Conservation (phyloP, 2,329 filamentous ascomycete species). For the Cadophora sp. region DNA sequence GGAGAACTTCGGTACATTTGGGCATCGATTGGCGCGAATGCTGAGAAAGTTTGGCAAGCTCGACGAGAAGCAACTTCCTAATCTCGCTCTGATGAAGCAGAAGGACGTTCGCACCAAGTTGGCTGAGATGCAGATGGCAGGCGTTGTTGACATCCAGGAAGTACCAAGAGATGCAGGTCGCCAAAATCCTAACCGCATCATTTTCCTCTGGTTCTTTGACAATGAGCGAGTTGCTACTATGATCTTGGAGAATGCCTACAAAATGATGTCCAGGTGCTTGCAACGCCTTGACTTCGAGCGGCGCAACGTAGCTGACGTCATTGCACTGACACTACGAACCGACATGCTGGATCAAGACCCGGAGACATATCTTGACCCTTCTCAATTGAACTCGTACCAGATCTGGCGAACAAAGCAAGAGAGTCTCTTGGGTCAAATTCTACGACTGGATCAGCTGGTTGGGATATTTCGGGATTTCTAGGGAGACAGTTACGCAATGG, state of each 20-base stretch:
- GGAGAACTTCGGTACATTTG: constrained; percentile 76
- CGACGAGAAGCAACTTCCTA: constrained; percentile 89
- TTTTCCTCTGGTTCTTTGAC: constrained; percentile 95
- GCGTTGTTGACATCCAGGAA: constrained; percentile 91
- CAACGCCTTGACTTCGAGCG: constrained; percentile 82
- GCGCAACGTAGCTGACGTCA: constrained; percentile 71
- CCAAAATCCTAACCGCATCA: constrained; percentile 75
- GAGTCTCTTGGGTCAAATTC: constrained; percentile 79
- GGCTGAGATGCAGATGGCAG: constrained; percentile 83
- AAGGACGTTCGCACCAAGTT: constrained; percentile 85
- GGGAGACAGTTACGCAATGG: constrained; percentile 2
- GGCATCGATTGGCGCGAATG: constrained; percentile 84
- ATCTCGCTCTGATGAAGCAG: constrained; percentile 82
- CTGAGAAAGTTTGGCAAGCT: constrained; percentile 87
- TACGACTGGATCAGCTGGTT: constrained; percentile 83
- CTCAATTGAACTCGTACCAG: constrained; percentile 71
- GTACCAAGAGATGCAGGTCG: constrained; percentile 87
- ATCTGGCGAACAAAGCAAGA: constrained; percentile 69
- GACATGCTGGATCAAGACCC: constrained; percentile 82
- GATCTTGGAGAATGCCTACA: constrained; percentile 83
- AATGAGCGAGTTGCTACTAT: constrained; percentile 71
- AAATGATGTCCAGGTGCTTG: constrained; percentile 84
- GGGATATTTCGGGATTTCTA: constrained; percentile 82
- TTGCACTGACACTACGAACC: constrained; percentile 82
- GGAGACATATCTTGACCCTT: constrained; percentile 77